Evolutionary conservation across 1,284 basidiomycete genomes (phyloP), one percentile per base, ranked within the genome.

Genomic region (Porodaedalea pini): DNA sequence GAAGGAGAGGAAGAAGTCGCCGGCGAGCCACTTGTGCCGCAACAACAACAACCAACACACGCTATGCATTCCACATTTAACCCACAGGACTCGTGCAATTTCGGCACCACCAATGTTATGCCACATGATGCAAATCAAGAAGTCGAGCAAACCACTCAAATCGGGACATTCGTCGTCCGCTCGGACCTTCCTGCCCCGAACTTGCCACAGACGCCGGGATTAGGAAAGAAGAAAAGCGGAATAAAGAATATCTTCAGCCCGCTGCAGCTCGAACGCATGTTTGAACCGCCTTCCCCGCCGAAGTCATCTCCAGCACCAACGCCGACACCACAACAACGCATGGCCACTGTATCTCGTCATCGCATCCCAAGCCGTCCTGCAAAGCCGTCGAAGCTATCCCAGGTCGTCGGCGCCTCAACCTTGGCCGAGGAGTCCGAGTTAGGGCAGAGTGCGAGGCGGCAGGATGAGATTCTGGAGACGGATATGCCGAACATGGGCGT

Each of bases 161-260:
- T 61, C 21, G 77, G 70, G 29, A 95, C 92, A 3, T 91, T 93
- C 67, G 70, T 94, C 44, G 80, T 95, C 39, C 84, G 87, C 60
- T 84, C 92, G 59, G 88, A 90, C 62, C 72, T 83, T 34, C 78
- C 78, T 2, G 70, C 73, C 43, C 72, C 71, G n/a, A 78, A 80
- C 1, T 69, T 85, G 27, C 81, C 82, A 43, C 83, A 82, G 67
- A 86, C 85, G 2, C 85, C 86, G 23, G 45, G 21, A 31, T 15
- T 47, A 2, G 83, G 82, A 5, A 71, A 72, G 59, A 86, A 79
- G 75, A 89, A 83, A 66, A 75, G 74, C 23, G 66, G 73, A 31
- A 78, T 86, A 43, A 93, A 89, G 71, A 85, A 91, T 68, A 84
- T 95, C 66, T 95, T 95, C 71, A 90, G 85, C 53, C 90, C 91